Base-by-base conservation (phyloP, 768 basidiomycete genomes). In the Rhizopogon sp. region DNA sequence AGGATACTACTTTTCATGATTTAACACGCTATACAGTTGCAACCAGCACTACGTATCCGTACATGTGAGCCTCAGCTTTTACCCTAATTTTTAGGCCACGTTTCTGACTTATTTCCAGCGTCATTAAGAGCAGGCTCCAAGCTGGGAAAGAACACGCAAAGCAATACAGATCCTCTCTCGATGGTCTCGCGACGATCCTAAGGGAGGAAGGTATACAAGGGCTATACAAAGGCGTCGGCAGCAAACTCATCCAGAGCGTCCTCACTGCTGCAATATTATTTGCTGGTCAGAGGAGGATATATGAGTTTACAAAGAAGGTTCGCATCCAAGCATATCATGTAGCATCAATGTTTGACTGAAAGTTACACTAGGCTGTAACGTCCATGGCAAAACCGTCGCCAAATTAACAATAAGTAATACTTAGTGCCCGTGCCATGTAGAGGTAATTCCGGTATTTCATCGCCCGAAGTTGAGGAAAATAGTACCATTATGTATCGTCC, bases 211-310 rank as follows among this genome's bases (percentile, higher is more conserved):
- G 89, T 2, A 59, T 88, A n/a, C 76, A 74, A 61, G 94, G 94
- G 2, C 68, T 97, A 20, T 97, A 97, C 76, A 88, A 82, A 60
- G 95, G 95, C 6, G 80, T 95, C 28, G 79, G 79, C 13, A 90
- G 87, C 64, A 99, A 99, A 73, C 83, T 99, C 20, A 55, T 90
- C 5, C 96, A 98, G 71, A 93, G 89, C 59, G 91, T 97, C 1
- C 77, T 98, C 49, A 96, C 93, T 7, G 94, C 94, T 14, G 93
- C 93, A 6, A 92, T 98, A 61, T 78, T 98, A 60, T 98, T 98
- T 66, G 89, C 87, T 13, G 83, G 89, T 6, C 96, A 98, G 70
- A 80, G 86, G 63, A 79, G 93, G 59, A 82, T 90, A 53, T 91
- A 85, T 55, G 86, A 90, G 61, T 57, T 85, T n/a, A 84, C 82